Conservation (phyloP, 495 filamentous ascomycete genomes). For the Penicillium pulvis region DNA sequence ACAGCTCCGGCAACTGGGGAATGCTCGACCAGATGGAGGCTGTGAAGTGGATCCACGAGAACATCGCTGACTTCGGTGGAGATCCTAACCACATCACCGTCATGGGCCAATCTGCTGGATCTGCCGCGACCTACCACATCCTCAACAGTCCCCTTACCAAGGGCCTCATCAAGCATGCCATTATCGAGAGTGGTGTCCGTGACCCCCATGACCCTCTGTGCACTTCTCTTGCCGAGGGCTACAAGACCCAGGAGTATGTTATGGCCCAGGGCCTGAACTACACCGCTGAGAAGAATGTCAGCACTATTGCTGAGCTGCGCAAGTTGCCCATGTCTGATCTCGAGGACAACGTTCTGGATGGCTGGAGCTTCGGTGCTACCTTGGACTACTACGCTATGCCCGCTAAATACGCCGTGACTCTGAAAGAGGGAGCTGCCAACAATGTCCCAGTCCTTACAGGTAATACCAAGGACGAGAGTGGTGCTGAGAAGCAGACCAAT, state of each 20-base stretch:
- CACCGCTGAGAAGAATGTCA: conserved; percentile 6
- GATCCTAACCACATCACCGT: conserved; percentile 31
- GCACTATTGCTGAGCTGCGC: conserved; percentile 3
- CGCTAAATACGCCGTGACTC: conserved; percentile 13
- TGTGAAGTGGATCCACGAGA: conserved; percentile 1
- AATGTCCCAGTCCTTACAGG: conserved; percentile 22
- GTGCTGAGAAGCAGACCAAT: background rate
- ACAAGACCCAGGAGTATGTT: conserved; percentile 13
- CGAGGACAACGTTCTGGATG: conserved; percentile 1
- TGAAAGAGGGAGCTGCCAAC: conserved; percentile 7
- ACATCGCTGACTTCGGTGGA: conserved; percentile 41
- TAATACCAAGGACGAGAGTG: conserved; percentile 22
- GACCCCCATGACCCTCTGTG: conserved; percentile 21
- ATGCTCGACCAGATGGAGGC: conserved; percentile 36
- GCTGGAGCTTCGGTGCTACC: conserved; percentile 9
- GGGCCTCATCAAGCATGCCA: conserved; percentile 11
- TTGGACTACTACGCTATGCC: conserved; percentile 21
- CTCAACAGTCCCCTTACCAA: conserved; percentile 18
- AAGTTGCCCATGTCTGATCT: conserved; percentile 1
- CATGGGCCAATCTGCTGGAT: conserved; percentile 52
- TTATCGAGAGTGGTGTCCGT: conserved; percentile 23
- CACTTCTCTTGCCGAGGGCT: conserved; percentile 17
- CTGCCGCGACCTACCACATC: conserved; percentile 35
- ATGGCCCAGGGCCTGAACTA: conserved; percentile 16
- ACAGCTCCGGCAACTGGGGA: conserved; percentile 39